Conservation (phyloP, 805 yeast species). For the Metschnikowia shivogae region DNA sequence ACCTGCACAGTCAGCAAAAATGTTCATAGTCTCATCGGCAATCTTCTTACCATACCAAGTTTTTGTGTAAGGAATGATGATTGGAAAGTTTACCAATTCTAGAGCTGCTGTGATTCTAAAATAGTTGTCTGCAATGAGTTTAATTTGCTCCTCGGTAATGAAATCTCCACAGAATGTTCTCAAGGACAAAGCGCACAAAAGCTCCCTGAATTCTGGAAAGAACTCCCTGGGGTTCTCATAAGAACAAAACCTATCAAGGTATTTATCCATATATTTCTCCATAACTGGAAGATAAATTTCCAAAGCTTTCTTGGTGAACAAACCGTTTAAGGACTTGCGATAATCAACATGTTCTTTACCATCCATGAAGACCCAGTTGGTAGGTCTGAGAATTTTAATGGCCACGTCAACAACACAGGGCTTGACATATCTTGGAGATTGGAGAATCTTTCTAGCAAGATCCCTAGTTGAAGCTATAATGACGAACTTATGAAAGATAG, state of each 20-base stretch:
- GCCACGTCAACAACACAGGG: constrained; percentile 99
- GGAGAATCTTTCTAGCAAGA: constrained; percentile 18
- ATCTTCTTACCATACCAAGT: constrained; percentile 96
- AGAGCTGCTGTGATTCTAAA: constrained; percentile 91
- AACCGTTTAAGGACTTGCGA: constrained; percentile 83
- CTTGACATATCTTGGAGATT: constrained; percentile 79
- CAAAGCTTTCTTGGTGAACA: constrained; percentile 81
- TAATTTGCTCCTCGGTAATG: constrained; percentile 87
- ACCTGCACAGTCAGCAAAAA: constrained; percentile 84
- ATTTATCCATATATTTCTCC: constrained; percentile 80
- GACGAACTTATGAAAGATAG: constrained; percentile 96
- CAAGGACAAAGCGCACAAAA: constrained; percentile 89
- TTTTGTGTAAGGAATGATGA: constrained; percentile 91
- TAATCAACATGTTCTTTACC: constrained; percentile 95
- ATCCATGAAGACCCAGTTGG: constrained; percentile 96
- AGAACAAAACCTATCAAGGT: constrained; percentile 65
- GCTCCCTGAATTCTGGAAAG: constrained; percentile 93
- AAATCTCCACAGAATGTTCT: constrained; percentile 95
- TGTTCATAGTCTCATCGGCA: constrained; percentile 91
- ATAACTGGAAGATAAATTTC: constrained; percentile 79
- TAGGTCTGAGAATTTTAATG: constrained; percentile 84
- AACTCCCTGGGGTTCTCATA: constrained; percentile 65
- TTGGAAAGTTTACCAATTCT: constrained; percentile 96
- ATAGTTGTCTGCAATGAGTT: constrained; percentile 86
- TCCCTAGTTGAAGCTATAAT: constrained; percentile 39